Conservation (phyloP, 2,329 filamentous ascomycete species). For the Paecilomyces sp. region DNA sequence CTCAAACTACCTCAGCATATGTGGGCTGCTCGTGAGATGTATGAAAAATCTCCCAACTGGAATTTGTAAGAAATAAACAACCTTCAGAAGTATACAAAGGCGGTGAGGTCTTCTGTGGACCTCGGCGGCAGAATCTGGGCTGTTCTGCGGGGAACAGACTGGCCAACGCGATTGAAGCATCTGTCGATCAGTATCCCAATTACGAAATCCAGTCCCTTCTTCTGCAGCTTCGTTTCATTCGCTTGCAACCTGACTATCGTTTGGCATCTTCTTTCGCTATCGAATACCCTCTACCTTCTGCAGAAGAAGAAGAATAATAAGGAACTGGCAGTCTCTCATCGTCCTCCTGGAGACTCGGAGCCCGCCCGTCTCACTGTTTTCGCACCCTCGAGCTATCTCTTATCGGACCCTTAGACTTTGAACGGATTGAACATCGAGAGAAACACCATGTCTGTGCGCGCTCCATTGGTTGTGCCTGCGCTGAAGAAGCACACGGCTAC, state of each 20-base stretch:
- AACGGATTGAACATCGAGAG: not conserved
- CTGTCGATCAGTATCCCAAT: not conserved
- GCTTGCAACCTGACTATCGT: not conserved
- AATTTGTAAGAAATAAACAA: not conserved
- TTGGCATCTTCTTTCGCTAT: not conserved
- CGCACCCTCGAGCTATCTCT: not conserved
- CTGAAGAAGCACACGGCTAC: conserved; percentile 82
- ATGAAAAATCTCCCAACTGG: not conserved
- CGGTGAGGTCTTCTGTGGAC: conserved; percentile 13
- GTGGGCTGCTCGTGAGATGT: no score
- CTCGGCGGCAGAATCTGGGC: conserved; percentile 19
- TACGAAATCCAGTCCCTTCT: not conserved
- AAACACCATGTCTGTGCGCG: conserved; percentile 37
- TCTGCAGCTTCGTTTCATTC: not conserved
- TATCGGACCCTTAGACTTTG: not conserved
- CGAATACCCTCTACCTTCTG: not conserved
- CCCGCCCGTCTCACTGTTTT: not conserved
- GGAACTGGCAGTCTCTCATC: not conserved
- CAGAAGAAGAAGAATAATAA: not conserved
- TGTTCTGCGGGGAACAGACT: conserved; percentile 2
- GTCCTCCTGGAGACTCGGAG: not conserved
- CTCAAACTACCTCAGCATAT: no score
- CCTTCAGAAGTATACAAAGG: conserved; percentile 1
- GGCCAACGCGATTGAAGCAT: not conserved
- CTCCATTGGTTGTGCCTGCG: conserved; percentile 68